Evolutionary conservation across 805 yeast species (phyloP).

Genomic region (Wickerhamomyces rabaulensis): DNA sequence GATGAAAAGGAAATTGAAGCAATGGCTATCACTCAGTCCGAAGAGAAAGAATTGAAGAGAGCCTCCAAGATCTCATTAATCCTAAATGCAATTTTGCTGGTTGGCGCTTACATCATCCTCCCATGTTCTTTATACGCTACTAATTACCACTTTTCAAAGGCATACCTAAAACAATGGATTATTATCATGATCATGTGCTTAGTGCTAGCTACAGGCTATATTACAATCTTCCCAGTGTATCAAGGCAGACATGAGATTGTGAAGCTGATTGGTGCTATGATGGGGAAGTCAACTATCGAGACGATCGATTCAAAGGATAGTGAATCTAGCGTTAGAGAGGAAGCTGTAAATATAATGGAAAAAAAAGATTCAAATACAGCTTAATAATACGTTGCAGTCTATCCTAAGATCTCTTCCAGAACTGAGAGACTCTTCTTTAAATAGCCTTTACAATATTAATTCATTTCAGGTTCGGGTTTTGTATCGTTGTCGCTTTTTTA

Average conservation of each 20-base stretch:
- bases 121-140: constrained; percentile 31
- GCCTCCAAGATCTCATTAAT: constrained; percentile 37
- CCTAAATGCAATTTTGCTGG: constrained; percentile 29
- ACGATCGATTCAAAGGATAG: constrained; percentile 8
- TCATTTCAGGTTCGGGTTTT: too few relatives aligned
- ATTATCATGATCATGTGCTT: constrained; percentile 34
- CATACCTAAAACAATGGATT: constrained; percentile 32
- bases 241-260: constrained; percentile 26
- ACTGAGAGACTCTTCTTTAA: too few relatives aligned
- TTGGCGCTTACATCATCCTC: constrained; percentile 28
- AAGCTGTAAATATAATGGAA: not conserved
- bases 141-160: constrained; percentile 29
- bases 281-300: constrained; percentile 5
- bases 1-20: constrained; percentile 28
- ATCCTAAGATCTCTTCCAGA: too few relatives aligned
- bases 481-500: too few relatives aligned
- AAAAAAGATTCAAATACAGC: not conserved
- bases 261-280: not conserved
- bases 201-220: constrained; percentile 29
- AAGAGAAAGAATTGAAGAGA: constrained; percentile 23
- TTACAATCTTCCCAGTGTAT: constrained; percentile 33
- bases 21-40: constrained; percentile 17
- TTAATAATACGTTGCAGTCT: too few relatives aligned
- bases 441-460: too few relatives aligned
- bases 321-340: not conserved